Conservation (phyloP, 192 early-diverging fungal genomes). For the Obelidium mucronatum region DNA sequence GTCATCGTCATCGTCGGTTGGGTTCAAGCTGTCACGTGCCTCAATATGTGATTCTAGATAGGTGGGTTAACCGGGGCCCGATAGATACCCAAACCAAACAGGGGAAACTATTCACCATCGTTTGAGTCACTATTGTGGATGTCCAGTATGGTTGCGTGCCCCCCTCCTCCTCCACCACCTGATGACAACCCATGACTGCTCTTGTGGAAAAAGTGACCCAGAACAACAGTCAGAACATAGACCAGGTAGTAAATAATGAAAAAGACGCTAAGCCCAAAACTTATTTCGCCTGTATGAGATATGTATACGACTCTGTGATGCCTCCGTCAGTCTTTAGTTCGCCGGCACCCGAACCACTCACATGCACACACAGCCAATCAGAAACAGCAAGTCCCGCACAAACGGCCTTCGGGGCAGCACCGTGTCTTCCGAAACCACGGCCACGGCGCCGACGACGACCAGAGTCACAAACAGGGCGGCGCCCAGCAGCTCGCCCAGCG, state of each 20-base stretch:
- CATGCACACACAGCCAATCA: conserved; percentile 60
- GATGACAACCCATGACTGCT: not conserved
- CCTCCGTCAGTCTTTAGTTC: too few relatives aligned
- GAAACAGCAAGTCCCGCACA: conserved; percentile 80
- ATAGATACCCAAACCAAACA: not conserved
- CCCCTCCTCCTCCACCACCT: not conserved
- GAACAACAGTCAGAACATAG: conserved; percentile 66
- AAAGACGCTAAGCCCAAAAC: conserved; percentile 56
- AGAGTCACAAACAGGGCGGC: conserved; percentile 84
- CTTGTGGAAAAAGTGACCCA: conserved; percentile 52
- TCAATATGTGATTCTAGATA: not conserved
- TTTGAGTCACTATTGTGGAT: conserved; percentile 5
- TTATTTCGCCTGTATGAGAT: conserved; percentile 60
- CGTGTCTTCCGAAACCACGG: conserved; percentile 71
- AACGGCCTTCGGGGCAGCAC: conserved; percentile 64
- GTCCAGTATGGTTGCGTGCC: conserved; percentile 2
- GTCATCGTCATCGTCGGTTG: not conserved
- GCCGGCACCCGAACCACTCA: not conserved
- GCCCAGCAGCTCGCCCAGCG: conserved; percentile 93
- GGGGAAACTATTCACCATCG: not conserved
- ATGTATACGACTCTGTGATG: conserved; percentile 53
- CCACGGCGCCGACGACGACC: conserved; percentile 84
- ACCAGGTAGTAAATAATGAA: conserved; percentile 61
- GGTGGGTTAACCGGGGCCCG: too few relatives aligned
- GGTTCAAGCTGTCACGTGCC: conserved; percentile 1